Evolutionary conservation across 257 asterid genomes (phyloP).

Genomic region (Solanum medicagineum): DNA sequence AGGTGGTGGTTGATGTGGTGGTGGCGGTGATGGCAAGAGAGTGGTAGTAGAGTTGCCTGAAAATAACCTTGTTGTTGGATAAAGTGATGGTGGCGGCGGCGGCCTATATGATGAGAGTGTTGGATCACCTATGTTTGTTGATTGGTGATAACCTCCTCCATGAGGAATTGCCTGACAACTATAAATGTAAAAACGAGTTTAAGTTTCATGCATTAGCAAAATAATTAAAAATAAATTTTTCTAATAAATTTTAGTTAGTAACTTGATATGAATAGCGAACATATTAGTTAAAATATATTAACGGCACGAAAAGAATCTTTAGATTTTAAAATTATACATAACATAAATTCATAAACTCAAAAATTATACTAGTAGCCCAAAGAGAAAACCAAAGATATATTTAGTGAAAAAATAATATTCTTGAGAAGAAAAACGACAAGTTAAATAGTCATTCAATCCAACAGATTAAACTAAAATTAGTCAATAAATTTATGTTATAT

Average conservation of each 20-base stretch:
- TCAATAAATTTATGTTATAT: not conserved
- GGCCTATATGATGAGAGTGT: conserved; percentile 33
- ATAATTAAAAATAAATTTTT: not conserved
- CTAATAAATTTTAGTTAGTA: not conserved
- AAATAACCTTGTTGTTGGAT: conserved; percentile 46
- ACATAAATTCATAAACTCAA: not conserved
- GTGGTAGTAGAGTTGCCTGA: conserved; percentile 21
- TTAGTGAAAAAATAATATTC: too few species aligned
- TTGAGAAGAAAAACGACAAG: too few species aligned
- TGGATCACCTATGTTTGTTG: conserved; percentile 24
- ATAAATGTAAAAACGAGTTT: not conserved
- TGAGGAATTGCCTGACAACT: conserved; percentile 50
- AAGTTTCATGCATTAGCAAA: not conserved
- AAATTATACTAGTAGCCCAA: not conserved
- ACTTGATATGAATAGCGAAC: not conserved
- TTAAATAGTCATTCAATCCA: not conserved
- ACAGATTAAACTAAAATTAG: not conserved
- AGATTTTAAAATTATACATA: not conserved
- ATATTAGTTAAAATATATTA: not conserved
- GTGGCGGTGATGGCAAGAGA: conserved; percentile 15
- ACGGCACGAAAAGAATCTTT: not conserved
- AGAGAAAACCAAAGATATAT: not conserved
- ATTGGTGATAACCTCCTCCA: conserved; percentile 53
- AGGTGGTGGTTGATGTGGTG: conserved; percentile 10
- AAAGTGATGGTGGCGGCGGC: conserved; percentile 13